Evolutionary conservation across 768 basidiomycete species (phyloP).

Genomic region (Mrakia gelida): DNA sequence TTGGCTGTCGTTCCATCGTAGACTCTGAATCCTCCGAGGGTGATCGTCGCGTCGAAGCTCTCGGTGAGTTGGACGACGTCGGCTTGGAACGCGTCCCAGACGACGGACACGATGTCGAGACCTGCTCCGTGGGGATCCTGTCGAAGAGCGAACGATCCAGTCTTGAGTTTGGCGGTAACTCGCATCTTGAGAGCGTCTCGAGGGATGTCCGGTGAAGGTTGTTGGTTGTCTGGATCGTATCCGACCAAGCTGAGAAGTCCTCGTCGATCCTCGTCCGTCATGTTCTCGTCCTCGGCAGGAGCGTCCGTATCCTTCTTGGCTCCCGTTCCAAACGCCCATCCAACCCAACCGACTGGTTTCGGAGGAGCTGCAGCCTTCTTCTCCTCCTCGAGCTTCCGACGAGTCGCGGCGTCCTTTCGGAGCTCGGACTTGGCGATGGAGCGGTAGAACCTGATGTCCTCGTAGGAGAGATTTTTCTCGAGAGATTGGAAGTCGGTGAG

Average conservation of each 20-base stretch:
- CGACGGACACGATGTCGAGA: conserved; percentile 73
- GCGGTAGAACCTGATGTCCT: conserved; percentile 94
- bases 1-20: conserved; percentile 82
- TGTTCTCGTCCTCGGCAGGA: conserved; percentile 49
- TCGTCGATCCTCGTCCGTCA: conserved; percentile 79
- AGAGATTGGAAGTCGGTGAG: conserved; percentile 54
- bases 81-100: conserved; percentile 82
- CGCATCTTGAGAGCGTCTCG: conserved; percentile 74
- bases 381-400: conserved; percentile 64
- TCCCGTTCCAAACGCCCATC: conserved; percentile 72
- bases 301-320: conserved; percentile 49
- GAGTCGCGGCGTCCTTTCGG: conserved; percentile 72
- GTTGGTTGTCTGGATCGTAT: conserved; percentile 58
- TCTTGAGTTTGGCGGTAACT: conserved; percentile 70
- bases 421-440: conserved; percentile 86
- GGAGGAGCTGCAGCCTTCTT: conserved; percentile 58
- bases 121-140: conserved; percentile 60
- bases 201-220: conserved; percentile 65
- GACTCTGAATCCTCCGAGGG: conserved; percentile 78
- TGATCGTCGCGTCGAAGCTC: conserved; percentile 77
- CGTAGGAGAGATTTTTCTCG: conserved; percentile 80
- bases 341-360: conserved; percentile 47
- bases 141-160: conserved; percentile 79
- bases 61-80: conserved; percentile 77
- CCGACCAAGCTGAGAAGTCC: conserved; percentile 31